Evolutionary conservation across 2,329 filamentous ascomycete genomes (phyloP).

Genomic region (Fusarium xylarioides): DNA sequence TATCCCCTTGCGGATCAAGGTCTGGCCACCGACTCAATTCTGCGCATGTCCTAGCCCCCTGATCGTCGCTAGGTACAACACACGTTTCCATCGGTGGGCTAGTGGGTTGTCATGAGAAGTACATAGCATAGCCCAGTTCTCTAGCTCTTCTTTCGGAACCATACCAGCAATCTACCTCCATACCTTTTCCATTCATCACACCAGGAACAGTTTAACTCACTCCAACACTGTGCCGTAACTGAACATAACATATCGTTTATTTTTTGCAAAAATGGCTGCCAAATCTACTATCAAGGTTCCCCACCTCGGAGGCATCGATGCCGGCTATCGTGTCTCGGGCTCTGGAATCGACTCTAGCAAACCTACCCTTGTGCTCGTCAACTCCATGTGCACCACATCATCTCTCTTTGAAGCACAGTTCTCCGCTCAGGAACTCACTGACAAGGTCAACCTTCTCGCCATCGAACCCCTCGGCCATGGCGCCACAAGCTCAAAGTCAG

Average conservation of each 20-base stretch:
- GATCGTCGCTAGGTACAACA: constrained; percentile 12
- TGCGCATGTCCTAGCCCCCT: constrained; percentile 1
- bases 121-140: constrained; percentile 8
- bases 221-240: not conserved
- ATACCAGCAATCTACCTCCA: not conserved
- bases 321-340: constrained; percentile 55
- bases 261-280: constrained; percentile 46
- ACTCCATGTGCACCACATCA: constrained; percentile 61
- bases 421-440: constrained; percentile 50
- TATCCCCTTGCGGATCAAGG: constrained; percentile 12
- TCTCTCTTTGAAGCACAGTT: constrained; percentile 58
- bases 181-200: not conserved
- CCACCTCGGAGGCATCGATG: constrained; percentile 58
- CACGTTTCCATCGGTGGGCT: not conserved
- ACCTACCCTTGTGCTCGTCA: constrained; percentile 61
- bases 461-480: constrained; percentile 64
- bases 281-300: constrained; percentile 56
- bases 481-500: constrained; percentile 51
- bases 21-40: constrained; percentile 11
- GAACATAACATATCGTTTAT: not conserved
- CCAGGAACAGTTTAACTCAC: not conserved
- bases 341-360: constrained; percentile 58
- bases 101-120: not conserved
- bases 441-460: constrained; percentile 58
- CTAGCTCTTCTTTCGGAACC: not conserved